Conservation (phyloP, 768 basidiomycete genomes). For the Holtermannia corniformis region DNA sequence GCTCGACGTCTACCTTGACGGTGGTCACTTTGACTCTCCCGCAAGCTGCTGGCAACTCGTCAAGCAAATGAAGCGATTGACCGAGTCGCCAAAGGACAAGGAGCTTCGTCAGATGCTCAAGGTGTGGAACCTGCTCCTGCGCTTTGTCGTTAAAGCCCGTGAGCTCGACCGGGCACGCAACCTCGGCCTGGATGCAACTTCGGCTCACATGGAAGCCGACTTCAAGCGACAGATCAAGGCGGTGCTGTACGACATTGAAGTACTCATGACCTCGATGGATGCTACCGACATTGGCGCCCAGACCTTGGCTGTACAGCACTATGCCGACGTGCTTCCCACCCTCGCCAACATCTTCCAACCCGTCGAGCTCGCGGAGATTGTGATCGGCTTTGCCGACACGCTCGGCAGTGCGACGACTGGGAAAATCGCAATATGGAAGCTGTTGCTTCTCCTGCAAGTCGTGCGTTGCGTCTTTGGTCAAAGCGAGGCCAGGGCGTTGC, state of each 20-base stretch:
- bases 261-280: conserved; percentile 76
- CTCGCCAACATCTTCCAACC: conserved; percentile 68
- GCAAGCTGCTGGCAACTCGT: conserved; percentile 75
- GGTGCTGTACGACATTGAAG: conserved; percentile 70
- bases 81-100: conserved; percentile 63
- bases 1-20: conserved; percentile 76
- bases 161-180: conserved; percentile 79
- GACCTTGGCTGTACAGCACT: conserved; percentile 85
- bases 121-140: conserved; percentile 95
- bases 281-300: conserved; percentile 92
- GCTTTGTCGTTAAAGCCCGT: conserved; percentile 80
- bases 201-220: conserved; percentile 69
- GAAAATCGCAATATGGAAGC: conserved; percentile 83
- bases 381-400: conserved; percentile 77
- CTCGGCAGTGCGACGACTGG: conserved; percentile 61
- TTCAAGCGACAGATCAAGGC: conserved; percentile 75
- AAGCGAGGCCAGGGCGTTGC: conserved; percentile 60
- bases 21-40: conserved; percentile 72
- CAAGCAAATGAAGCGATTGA: conserved; percentile 72
- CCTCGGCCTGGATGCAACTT: conserved; percentile 67
- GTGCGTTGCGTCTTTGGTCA: conserved; percentile 81
- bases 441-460: conserved; percentile 87
- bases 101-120: conserved; percentile 80
- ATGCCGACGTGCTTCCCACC: conserved; percentile 82
- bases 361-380: conserved; percentile 75